Evolutionary conservation across 495 filamentous ascomycete species (phyloP).

Genomic region (Aspergillus wentii): DNA sequence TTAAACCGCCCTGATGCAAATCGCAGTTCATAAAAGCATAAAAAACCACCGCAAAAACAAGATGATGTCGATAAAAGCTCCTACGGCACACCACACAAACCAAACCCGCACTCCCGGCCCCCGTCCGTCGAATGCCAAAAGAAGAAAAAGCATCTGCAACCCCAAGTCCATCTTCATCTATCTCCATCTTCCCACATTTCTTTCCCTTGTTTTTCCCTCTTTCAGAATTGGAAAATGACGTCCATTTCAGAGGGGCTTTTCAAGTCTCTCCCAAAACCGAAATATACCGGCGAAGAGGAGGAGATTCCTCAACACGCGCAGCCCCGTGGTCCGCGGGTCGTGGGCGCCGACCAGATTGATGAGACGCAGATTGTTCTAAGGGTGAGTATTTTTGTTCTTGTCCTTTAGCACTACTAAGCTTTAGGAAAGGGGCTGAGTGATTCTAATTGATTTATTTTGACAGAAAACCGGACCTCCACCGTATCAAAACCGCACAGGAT

Average conservation of each 20-base stretch:
- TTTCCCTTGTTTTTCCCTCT: conserved; percentile 11
- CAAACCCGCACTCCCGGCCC: conserved; percentile 9
- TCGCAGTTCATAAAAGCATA: no score
- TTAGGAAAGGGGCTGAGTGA: no score
- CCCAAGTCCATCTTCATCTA: background rate
- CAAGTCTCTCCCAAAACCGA: conserved; percentile 81
- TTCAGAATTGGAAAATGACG: conserved; percentile 45
- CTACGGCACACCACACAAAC: conserved; percentile 2
- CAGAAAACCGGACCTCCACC: conserved; percentile 82
- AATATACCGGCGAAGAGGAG: conserved; percentile 81
- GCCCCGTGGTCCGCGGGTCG: conserved; percentile 70
- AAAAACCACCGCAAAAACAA: no score
- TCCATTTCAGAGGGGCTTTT: conserved; percentile 73
- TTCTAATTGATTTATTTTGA: no score
- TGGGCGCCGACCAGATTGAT: conserved; percentile 72
- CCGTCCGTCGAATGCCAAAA: conserved; percentile 10
- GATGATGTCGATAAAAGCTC: background rate
- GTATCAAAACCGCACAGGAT: conserved; percentile 78
- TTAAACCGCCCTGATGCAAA: no score
- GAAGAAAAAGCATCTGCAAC: conserved; percentile 11
- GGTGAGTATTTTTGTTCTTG: conserved; percentile 40
- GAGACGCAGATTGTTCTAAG: conserved; percentile 83
- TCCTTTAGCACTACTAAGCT: no score
- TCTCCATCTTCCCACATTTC: conserved; percentile 8
- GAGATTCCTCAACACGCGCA: conserved; percentile 68